Base-by-base conservation (phyloP, 2,329 filamentous ascomycete species). In the Lecanicillium sp. region DNA sequence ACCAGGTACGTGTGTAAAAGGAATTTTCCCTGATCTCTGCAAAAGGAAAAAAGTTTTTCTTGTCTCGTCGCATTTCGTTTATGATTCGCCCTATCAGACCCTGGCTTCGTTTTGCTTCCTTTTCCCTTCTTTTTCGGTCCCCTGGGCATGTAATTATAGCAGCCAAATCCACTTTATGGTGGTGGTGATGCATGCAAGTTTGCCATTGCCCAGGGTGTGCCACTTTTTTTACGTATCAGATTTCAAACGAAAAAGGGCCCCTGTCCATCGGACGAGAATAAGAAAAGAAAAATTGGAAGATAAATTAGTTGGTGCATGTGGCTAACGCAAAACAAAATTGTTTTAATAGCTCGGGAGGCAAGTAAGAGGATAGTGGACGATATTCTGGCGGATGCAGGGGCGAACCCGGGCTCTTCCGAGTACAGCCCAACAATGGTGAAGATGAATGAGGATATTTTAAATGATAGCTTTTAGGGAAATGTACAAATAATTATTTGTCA, bases 301-400 rank as follows among this genome's bases (percentile, higher is more conserved):
- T 33, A 32, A 9, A 39, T 29, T 20, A 40, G 10, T 36, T 37
- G 26, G 29, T 23, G 11, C 37, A 40, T n/a, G 50, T 56, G 48
- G 56, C n/a, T n/a, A n/a, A n/a, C n/a, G n/a, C n/a, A n/a, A n/a
- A n/a, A n/a, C n/a, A 35, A 19, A 44, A 37, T 36, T 52, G 58
- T 45, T 56, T 46, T 19, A 30, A 49, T 41, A 84, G 87, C 88
- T 24, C 79, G 85, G 48, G 87, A 93, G 65, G 88, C 88, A 4
- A 90, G 86, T 59, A 84, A 78, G 62, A 78, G 82, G 48, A 91
- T 94, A 51, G 87, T 94, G 0, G 84, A 90, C 44, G 86, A 91
- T 59, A 77, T 94, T 40, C 69, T 93, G 6, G 67, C 86, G 36
- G 88, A 87, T 35, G 88, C 87, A 4, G 87, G 87, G 2, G 84